Evolutionary conservation across 2,329 filamentous ascomycete genomes (phyloP), one percentile per base, ranked within the genome.

Genomic region (Aspergillus udagawae): DNA sequence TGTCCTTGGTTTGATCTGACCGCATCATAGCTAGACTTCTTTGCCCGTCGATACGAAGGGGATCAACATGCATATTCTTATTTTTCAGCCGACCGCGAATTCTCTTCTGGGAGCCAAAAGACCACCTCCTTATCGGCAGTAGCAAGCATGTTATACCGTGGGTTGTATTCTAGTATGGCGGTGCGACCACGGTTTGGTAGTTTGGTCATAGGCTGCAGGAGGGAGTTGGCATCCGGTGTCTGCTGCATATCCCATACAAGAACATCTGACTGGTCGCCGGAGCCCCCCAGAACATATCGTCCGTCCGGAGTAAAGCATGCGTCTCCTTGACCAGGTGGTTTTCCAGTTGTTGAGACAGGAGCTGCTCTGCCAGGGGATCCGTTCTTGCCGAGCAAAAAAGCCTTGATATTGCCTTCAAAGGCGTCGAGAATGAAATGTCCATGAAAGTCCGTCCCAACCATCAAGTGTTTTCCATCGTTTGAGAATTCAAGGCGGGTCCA

Each of bases 401-500:
- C 87, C 68, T 88, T 90, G 23, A 97, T 74, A 6, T 81, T 82
- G 42, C 93, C 94, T 45, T 91, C 86, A 70, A 97, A 97, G 1
- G 93, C 90, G 71, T 99, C 94, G n/a, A 99, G 80, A 2, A 99
- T 78, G 68, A 94, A 96, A 73, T 99, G 94, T 0, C 92, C 91
- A 52, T 83, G 83, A 6, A 90, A 91, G 51, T 88, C 90, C 2
- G 93, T 97, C 14, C 90, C 90, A 20, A 99, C 74, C 4, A 99
- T 82, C 50, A 99, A 76, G 59, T 85, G 85, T 69, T 96, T 96
- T 20, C 94, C 94, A 68, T 99, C 94, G 67, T 99, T 99, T 57
- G 91, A 94, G 71, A 99, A 97, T 67, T 96, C 92, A 45, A 99
- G 82, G 65, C 89, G 92, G 1, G 90, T 94, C 94, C 94, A 99